Evolutionary conservation across 2,329 filamentous ascomycete genomes (phyloP).

Genomic region (Blastomyces emzantsi): DNA sequence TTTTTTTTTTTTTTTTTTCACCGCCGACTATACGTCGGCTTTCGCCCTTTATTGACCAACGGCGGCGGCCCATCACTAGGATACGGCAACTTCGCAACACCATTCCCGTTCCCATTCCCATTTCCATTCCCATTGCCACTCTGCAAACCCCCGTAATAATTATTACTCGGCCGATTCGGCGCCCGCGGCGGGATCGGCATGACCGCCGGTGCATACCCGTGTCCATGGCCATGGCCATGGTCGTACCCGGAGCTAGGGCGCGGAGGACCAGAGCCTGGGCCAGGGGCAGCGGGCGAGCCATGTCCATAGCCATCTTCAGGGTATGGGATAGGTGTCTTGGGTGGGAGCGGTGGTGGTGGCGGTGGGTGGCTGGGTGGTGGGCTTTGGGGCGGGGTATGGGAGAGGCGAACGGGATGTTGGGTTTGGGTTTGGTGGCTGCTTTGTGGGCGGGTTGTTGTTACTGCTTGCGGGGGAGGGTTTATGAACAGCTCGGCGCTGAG

Average conservation of each 20-base stretch:
- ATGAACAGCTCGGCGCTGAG: conserved; percentile 29
- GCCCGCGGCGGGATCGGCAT: conserved; percentile 32
- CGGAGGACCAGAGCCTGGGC: background rate
- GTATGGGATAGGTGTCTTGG: conserved; percentile 58
- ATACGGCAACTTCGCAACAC: conserved; percentile 54
- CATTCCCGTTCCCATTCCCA: conserved; percentile 15
- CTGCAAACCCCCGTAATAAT: conserved; percentile 8
- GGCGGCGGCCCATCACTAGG: conserved; percentile 76
- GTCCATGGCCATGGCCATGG: background rate
- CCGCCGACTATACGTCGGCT: conserved; percentile 61
- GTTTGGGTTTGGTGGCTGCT: conserved; percentile 21
- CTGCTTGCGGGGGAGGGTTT: conserved; percentile 12
- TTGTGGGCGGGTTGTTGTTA: conserved; percentile 15
- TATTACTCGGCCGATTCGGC: conserved; percentile 18
- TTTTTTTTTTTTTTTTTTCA: conserved; percentile 17
- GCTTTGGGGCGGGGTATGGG: conserved; percentile 18
- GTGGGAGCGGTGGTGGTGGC: conserved; percentile 60
- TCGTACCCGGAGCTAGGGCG: background rate
- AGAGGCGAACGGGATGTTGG: conserved; percentile 7
- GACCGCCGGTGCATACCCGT: conserved; percentile 30
- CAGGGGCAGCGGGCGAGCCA: background rate
- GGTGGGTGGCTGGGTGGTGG: conserved; percentile 33
- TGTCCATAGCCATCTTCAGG: conserved; percentile 23
- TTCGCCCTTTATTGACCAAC: conserved; percentile 72
- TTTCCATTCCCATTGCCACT: background rate